Percentiles rank a stretch among this genome's conserved stretches.
Evolutionary conservation across 257 asterid genomes (phyloP).

Genomic region (Perilla frutescens): DNA sequence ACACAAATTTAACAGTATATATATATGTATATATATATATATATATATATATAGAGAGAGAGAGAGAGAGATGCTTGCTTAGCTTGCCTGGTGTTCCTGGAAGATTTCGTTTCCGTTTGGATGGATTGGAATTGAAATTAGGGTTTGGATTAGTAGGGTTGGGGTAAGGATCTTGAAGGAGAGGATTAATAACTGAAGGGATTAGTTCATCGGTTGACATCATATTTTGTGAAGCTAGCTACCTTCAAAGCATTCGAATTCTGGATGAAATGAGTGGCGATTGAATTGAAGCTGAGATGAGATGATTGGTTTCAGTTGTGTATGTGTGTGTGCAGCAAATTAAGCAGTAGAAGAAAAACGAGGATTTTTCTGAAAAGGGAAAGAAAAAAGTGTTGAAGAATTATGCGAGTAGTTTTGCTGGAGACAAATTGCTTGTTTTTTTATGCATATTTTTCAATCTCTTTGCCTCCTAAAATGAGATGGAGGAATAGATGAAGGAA

Average conservation of each 20-base stretch:
- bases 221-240: slow-evolving; percentile 36
- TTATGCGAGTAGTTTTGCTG: slow-evolving; percentile 30
- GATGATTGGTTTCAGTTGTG: not conserved
- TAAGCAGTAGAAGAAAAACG: slow-evolving; percentile 37
- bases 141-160: slow-evolving; percentile 43
- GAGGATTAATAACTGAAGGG: slow-evolving; percentile 27
- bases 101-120: slow-evolving; percentile 67
- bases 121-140: slow-evolving; percentile 49
- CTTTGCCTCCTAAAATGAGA: slow-evolving; percentile 30
- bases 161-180: slow-evolving; percentile 57
- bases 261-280: not conserved
- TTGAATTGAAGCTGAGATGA: too few relatives aligned
- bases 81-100: slow-evolving; percentile 70
- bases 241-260: not conserved
- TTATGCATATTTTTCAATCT: slow-evolving; percentile 37
- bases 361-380: slow-evolving; percentile 54
- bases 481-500: not conserved
- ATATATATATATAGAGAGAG: too few relatives aligned
- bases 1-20: too few relatives aligned
- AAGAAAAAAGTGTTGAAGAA: slow-evolving; percentile 8
- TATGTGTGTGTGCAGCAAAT: slow-evolving; percentile 1
- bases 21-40: too few relatives aligned
- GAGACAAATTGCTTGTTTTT: slow-evolving; percentile 41
- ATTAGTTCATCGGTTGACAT: slow-evolving; percentile 58
- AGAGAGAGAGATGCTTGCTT: too few relatives aligned